Percentiles rank a stretch among this genome's conserved stretches.
phyloP scores from a whole-genome alignment of 768 basidiomycete genomes.

The Collybiopsis confluens region DNA sequence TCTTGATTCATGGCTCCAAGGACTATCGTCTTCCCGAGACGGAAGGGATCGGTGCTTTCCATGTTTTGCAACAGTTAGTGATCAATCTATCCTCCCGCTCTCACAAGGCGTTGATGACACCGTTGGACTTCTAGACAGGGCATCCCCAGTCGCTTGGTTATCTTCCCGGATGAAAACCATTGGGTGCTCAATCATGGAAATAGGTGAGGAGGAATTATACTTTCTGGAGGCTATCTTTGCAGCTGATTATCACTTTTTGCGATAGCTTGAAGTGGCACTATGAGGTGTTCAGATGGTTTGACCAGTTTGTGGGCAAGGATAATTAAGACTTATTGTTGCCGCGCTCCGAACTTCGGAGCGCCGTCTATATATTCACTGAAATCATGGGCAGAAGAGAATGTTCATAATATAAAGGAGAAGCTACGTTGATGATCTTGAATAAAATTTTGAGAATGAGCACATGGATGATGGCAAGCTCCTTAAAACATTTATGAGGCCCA shows the following conservation, averaged over 20 bases:
- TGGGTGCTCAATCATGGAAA: conserved; percentile 85
- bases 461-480: too few species aligned
- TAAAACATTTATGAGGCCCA: too few species aligned
- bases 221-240: background rate
- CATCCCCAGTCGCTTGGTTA: conserved; percentile 70
- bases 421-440: too few species aligned
- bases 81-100: background rate
- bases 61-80: conserved; percentile 78
- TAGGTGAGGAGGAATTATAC: conserved; percentile 42
- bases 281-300: conserved; percentile 91
- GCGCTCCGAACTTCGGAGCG: too few species aligned
- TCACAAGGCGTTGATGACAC: background rate
- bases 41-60: conserved; percentile 81
- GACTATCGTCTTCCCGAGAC: conserved; percentile 86
- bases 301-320: conserved; percentile 52
- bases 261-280: conserved; percentile 87
- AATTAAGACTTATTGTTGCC: background rate
- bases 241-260: conserved; percentile 2
- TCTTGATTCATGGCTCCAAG: conserved; percentile 83
- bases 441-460: too few species aligned
- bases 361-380: too few species aligned
- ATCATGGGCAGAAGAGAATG: too few species aligned
- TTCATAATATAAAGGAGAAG: too few species aligned
- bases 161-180: conserved; percentile 91
- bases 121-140: conserved; percentile 60